These are phyloP conservation scores for Phylloporus sp. DNA, from an alignment of 768 basidiomycete species.

Conservation along the genomic window DNA sequence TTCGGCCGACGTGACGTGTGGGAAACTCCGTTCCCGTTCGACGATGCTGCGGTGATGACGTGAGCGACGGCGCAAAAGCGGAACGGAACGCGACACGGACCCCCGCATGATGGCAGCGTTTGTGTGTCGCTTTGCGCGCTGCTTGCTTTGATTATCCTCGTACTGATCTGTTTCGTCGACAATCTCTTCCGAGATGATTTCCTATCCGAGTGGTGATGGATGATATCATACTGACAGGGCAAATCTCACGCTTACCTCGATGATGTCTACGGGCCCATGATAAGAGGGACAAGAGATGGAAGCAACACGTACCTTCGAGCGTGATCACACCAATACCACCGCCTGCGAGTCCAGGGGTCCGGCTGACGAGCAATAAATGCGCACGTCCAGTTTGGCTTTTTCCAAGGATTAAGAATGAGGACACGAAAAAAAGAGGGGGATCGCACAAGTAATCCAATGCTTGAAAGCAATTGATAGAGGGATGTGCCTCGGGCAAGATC, in stretches of 20 bases:
- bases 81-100: constrained; percentile 32
- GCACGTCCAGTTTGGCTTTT: constrained; percentile 94
- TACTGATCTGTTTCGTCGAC: constrained; percentile 93
- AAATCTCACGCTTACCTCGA: constrained; percentile 45
- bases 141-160: constrained; percentile 81
- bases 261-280: constrained; percentile 50
- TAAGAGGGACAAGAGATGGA: neutral
- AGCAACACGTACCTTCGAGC: constrained; percentile 55
- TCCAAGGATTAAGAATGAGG: too few relatives aligned
- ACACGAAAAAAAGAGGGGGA: constrained; percentile 4
- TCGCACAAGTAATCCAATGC: constrained; percentile 89
- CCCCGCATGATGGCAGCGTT: constrained; percentile 77
- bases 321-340: constrained; percentile 92
- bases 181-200: constrained; percentile 95
- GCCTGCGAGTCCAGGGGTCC: constrained; percentile 73
- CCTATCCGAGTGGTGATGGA: constrained; percentile 38
- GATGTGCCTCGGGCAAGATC: constrained; percentile 84
- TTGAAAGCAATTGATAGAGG: constrained; percentile 90
- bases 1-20: constrained; percentile 29
- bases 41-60: constrained; percentile 40
- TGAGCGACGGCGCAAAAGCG: neutral
- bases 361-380: constrained; percentile 82
- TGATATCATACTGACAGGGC: neutral
- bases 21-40: constrained; percentile 42
- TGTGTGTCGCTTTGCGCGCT: constrained; percentile 61